These are phyloP conservation scores for Cyberlindnera euphorbiiphila DNA, from an alignment of 805 yeast genomes.

Conservation along the genomic window DNA sequence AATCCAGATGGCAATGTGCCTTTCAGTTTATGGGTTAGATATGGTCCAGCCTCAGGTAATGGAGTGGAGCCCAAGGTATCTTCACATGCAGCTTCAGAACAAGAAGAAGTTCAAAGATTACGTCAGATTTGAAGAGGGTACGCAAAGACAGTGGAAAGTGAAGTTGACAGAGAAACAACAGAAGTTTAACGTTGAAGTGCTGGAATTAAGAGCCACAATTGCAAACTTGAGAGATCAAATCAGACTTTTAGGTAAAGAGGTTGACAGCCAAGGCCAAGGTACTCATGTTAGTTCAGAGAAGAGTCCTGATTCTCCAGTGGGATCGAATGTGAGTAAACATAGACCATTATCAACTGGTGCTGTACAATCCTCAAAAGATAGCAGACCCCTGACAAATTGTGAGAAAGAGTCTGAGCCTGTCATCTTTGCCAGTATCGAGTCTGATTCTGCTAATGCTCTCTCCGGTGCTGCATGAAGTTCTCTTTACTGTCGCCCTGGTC, in stretches of 20 bases:
- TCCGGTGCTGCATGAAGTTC: too few species aligned
- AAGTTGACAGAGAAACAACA: constrained; percentile 52
- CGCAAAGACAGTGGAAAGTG: constrained; percentile 60
- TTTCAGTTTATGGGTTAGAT: constrained; percentile 34
- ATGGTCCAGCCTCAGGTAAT: constrained; percentile 38
- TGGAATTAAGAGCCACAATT: constrained; percentile 36
- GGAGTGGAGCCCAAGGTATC: constrained; percentile 44
- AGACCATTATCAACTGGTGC: too few species aligned
- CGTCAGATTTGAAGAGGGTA: constrained; percentile 42
- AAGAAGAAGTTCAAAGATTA: constrained; percentile 43
- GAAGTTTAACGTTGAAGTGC: constrained; percentile 38
- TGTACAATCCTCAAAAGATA: too few species aligned
- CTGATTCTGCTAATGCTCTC: too few species aligned
- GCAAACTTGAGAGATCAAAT: constrained; percentile 28
- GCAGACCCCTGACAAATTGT: neutral
- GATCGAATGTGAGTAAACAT: neutral
- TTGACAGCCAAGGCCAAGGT: too few species aligned
- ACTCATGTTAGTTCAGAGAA: too few species aligned
- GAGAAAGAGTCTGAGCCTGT: neutral
- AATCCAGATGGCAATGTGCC: constrained; percentile 35
- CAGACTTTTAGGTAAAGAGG: constrained; percentile 15
- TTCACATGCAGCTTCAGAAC: constrained; percentile 40
- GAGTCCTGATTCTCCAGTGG: too few species aligned
- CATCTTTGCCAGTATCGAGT: too few species aligned
- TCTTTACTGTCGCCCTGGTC: too few species aligned